Conservation (phyloP, 1,139 yeast species). For the Hyphopichia fennica region DNA sequence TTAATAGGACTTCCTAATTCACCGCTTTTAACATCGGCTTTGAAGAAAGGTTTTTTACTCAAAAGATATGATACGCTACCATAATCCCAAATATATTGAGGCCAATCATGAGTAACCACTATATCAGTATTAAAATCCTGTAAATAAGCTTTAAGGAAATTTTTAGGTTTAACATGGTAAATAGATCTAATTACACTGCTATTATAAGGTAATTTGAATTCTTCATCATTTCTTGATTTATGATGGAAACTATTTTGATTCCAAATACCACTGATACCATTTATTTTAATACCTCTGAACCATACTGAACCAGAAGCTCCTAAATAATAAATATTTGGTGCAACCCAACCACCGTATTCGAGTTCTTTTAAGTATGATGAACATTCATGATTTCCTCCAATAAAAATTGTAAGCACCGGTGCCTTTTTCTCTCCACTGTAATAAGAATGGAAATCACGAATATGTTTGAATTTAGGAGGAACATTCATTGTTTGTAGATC, state of each 20-base stretch:
- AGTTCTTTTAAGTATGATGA: constrained; percentile 74
- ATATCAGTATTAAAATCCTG: constrained; percentile 42
- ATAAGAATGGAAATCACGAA: constrained; percentile 82
- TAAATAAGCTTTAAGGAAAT: constrained; percentile 51
- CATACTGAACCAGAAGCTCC: constrained; percentile 78
- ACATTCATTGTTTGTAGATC: constrained; percentile 72
- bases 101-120: constrained; percentile 92
- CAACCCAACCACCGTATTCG: constrained; percentile 92
- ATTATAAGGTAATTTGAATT: constrained; percentile 52
- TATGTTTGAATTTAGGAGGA: constrained; percentile 51
- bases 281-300: constrained; percentile 72
- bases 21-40: constrained; percentile 57
- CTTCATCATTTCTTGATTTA: constrained; percentile 19
- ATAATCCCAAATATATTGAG: constrained; percentile 67
- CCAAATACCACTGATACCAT: constrained; percentile 85
- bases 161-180: constrained; percentile 74
- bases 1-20: constrained; percentile 78
- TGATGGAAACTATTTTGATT: constrained; percentile 39
- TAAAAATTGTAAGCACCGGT: constrained; percentile 74
- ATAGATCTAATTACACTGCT: constrained; percentile 49
- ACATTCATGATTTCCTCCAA: constrained; percentile 97
- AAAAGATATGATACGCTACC: constrained; percentile 59
- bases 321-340: constrained; percentile 83
- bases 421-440: constrained; percentile 62
- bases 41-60: constrained; percentile 64